Evolutionary conservation across 345 rosid species (phyloP).

Genomic region (Theobroma cacao): DNA sequence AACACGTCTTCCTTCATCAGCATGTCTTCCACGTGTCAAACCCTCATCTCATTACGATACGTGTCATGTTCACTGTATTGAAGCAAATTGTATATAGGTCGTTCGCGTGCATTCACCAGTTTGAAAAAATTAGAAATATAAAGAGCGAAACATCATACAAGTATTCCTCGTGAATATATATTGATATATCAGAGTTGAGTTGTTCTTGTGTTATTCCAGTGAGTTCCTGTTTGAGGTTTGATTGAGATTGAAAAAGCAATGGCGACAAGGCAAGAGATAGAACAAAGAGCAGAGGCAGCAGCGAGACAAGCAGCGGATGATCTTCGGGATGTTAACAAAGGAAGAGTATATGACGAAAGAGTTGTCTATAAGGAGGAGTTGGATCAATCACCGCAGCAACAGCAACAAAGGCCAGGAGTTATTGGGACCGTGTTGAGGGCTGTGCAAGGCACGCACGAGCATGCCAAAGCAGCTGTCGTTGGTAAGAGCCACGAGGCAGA

Average conservation of each 20-base stretch:
- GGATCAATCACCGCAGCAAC: constrained; percentile 22
- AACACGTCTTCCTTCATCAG: not conserved
- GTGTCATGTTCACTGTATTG: constrained; percentile 11
- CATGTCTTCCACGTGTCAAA: not conserved
- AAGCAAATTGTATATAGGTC: not conserved
- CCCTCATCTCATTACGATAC: not conserved
- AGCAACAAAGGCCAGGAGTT: constrained; percentile 50
- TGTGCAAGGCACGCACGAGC: constrained; percentile 52
- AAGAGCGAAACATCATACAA: not conserved
- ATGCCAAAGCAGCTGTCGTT: constrained; percentile 54
- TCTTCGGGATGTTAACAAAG: constrained; percentile 39
- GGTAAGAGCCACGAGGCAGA: constrained; percentile 44
- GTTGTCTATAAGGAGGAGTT: not conserved
- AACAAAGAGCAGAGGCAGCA: constrained; percentile 53
- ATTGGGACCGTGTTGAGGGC: constrained; percentile 57
- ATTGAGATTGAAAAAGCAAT: constrained; percentile 19
- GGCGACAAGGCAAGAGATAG: constrained; percentile 55
- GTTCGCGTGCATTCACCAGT: not conserved
- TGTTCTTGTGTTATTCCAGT: not conserved
- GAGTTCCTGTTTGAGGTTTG: not conserved
- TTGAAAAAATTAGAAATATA: not conserved
- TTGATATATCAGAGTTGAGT: not conserved
- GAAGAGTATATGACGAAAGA: constrained; percentile 8
- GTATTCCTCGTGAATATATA: not conserved
- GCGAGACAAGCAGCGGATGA: constrained; percentile 42